Percentiles rank a stretch among this genome's conserved stretches.
Evolutionary conservation across 345 rosid species (phyloP).

Genomic region (Eucalyptus sp.): DNA sequence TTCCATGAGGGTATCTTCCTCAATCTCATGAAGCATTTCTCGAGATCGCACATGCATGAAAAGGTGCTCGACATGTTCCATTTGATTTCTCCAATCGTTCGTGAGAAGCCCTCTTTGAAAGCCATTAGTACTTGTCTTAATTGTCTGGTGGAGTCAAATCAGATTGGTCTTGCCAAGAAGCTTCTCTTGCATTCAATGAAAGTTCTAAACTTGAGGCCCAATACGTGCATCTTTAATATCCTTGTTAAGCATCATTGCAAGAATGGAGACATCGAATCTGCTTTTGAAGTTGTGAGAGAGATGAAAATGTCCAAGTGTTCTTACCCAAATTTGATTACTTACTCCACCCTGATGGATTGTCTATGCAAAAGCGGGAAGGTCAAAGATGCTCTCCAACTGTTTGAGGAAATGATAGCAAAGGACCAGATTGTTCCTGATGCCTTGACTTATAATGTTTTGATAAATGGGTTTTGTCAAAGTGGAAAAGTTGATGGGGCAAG

Average conservation of each 20-base stretch:
- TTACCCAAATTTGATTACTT: conserved; percentile 8
- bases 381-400: conserved; percentile 11
- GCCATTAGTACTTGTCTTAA: conserved; percentile 87
- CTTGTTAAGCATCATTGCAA: conserved; percentile 76
- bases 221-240: conserved; percentile 88
- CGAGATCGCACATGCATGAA: conserved; percentile 30
- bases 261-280: conserved; percentile 29
- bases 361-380: conserved; percentile 13
- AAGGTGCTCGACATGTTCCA: conserved; percentile 64
- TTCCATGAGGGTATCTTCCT: conserved; percentile 72
- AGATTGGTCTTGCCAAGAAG: conserved; percentile 32
- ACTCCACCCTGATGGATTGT: conserved; percentile 24
- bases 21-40: conserved; percentile 68
- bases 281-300: conserved; percentile 7
- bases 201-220: conserved; percentile 43
- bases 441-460: conserved; percentile 56
- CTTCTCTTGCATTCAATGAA: conserved; percentile 40
- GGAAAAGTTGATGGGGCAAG: conserved; percentile 68
- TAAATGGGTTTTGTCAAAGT: conserved; percentile 57
- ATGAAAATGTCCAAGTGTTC: conserved; percentile 29
- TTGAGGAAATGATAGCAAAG: conserved; percentile 20
- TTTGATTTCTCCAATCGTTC: conserved; percentile 48
- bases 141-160: conserved; percentile 56
- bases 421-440: conserved; percentile 65
- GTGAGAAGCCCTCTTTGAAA: conserved; percentile 70